Percentiles rank a stretch among this genome's conserved stretches.
phyloP scores from a whole-genome alignment of 192 early-diverging fungal species.

The Rhizophagus prolifer region DNA sequence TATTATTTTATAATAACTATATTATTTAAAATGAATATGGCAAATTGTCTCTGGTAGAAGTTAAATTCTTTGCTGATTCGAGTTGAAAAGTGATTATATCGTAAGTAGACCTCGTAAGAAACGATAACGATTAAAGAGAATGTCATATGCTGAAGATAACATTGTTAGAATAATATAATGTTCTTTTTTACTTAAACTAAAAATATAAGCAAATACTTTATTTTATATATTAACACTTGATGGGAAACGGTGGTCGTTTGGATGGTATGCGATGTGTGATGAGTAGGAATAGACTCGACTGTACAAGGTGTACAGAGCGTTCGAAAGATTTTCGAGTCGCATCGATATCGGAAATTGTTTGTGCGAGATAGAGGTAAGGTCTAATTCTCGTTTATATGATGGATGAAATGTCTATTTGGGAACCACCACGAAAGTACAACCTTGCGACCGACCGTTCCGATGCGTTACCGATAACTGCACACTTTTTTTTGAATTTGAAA shows the following conservation, averaged over 20 bases:
- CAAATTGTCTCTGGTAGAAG: not conserved
- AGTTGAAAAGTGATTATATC: conserved; percentile 1
- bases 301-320: conserved; percentile 25
- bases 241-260: conserved; percentile 27
- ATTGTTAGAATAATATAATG: conserved; percentile 20
- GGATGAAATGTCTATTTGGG: conserved; percentile 18
- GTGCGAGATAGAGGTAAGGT: conserved; percentile 2
- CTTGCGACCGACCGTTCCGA: conserved; percentile 31
- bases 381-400: conserved; percentile 30
- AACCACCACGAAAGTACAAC: conserved; percentile 17
- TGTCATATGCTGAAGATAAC: conserved; percentile 11
- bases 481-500: conserved; percentile 27
- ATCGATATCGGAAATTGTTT: conserved; percentile 10
- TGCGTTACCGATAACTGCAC: conserved; percentile 18
- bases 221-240: conserved; percentile 24
- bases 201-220: conserved; percentile 28
- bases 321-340: conserved; percentile 30
- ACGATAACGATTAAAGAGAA: not conserved
- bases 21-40: not conserved
- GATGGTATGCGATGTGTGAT: conserved; percentile 23
- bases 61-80: not conserved
- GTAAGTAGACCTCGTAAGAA: conserved; percentile 11
- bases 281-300: conserved; percentile 22
- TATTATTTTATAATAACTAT: not conserved
- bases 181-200: conserved; percentile 17